A percentile compares a stretch with the other conserved stretches of the same genome.
Evolutionary conservation across 768 basidiomycete species (phyloP).

Genomic region (Antrodiella citrinella): DNA sequence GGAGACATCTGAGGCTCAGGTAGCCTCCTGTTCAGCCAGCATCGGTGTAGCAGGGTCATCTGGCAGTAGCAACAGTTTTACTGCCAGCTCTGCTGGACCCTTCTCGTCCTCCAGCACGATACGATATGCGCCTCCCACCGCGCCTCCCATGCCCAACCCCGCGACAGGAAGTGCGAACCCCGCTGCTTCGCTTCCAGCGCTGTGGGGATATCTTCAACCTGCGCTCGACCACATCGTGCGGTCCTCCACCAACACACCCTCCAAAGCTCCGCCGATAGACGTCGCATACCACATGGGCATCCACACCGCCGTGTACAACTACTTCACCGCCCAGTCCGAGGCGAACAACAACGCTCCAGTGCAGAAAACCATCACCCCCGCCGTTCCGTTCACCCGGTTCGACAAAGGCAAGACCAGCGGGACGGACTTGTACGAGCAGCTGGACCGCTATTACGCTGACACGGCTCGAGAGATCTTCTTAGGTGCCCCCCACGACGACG

Average conservation of each 20-base stretch:
- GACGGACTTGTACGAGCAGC: conserved; percentile 63
- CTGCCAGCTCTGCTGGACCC: conserved; percentile 1
- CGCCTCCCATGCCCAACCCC: conserved; percentile 20
- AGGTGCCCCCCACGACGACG: conserved; percentile 58
- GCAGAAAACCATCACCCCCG: conserved; percentile 7
- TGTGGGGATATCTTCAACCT: conserved; percentile 71
- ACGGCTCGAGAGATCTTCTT: conserved; percentile 53
- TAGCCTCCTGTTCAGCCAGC: not conserved
- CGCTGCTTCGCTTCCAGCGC: conserved; percentile 57
- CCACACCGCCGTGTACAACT: conserved; percentile 79
- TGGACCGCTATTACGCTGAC: conserved; percentile 64
- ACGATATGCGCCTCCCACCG: conserved; percentile 4
- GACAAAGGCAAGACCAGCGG: conserved; percentile 37
- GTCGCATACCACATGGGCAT: conserved; percentile 68
- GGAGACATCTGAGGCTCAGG: not conserved
- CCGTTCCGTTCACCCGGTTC: conserved; percentile 9
- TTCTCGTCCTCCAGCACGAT: conserved; percentile 1
- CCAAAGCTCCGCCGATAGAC: conserved; percentile 65
- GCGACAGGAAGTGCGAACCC: conserved; percentile 54
- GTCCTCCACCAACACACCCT: conserved; percentile 48
- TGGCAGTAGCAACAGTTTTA: not conserved
- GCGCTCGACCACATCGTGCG: conserved; percentile 73
- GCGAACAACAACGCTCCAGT: conserved; percentile 22
- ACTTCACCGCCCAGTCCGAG: conserved; percentile 43
- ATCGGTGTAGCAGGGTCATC: not conserved